A percentile compares a stretch with the other conserved stretches of the same genome.
These are phyloP conservation scores for Pseudogymnoascus sp. DNA, from an alignment of 2,329 filamentous ascomycete species.

Conservation along the genomic window DNA sequence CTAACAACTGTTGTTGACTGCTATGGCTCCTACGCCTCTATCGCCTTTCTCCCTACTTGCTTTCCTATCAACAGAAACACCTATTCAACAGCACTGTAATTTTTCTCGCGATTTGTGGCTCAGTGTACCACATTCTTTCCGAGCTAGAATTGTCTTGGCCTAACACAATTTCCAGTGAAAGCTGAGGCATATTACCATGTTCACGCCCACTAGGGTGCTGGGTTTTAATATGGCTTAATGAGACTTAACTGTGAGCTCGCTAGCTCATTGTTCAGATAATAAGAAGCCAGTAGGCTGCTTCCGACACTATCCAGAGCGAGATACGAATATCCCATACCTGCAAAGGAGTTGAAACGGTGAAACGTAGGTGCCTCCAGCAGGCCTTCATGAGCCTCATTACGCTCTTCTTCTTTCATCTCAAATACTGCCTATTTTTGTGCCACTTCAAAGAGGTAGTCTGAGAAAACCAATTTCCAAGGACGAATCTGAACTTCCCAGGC, in stretches of 20 bases:
- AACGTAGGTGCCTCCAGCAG: neutral
- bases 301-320: neutral
- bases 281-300: neutral
- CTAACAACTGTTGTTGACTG: neutral
- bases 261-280: neutral
- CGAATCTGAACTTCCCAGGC: neutral
- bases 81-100: neutral
- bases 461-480: neutral
- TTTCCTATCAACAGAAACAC: neutral
- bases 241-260: neutral
- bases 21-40: neutral
- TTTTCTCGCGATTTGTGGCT: neutral
- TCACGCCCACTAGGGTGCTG: neutral
- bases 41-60: neutral
- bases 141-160: neutral
- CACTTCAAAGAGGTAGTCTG: neutral
- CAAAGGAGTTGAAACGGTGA: neutral
- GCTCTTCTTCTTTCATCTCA: neutral
- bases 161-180: neutral
- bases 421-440: neutral
- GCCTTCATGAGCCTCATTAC: neutral
- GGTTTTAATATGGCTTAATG: neutral
- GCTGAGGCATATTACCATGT: neutral
- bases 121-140: neutral
- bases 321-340: neutral